Percentiles rank a stretch among this genome's conserved stretches.
These are phyloP conservation scores for Eucalyptus rudis DNA, from an alignment of 345 rosid species.

Conservation along the genomic window DNA sequence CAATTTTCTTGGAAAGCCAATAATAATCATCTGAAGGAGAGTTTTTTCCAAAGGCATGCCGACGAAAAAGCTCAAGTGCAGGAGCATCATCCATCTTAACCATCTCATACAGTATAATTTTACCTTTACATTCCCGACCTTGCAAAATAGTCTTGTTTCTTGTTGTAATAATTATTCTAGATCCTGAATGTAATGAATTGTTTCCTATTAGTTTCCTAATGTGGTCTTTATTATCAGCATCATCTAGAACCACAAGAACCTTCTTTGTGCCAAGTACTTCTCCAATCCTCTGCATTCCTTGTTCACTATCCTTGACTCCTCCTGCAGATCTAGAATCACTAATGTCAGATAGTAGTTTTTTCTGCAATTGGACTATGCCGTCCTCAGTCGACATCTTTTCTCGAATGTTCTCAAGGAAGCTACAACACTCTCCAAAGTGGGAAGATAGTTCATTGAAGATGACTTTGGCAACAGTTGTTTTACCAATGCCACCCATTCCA, in stretches of 20 bases:
- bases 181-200: too few relatives aligned
- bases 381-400: accelerated
- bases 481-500: too few relatives aligned
- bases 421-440: too few relatives aligned
- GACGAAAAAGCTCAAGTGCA: too few relatives aligned
- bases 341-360: too few relatives aligned
- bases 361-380: too few relatives aligned
- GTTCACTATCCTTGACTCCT: accelerated
- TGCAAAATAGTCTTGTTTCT: accelerated
- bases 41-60: too few relatives aligned
- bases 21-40: too few relatives aligned
- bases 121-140: accelerated
- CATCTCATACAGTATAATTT: accelerated
- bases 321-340: accelerated
- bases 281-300: neutral
- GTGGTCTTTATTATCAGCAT: neutral
- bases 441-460: accelerated
- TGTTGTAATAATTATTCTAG: accelerated
- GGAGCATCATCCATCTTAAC: too few relatives aligned
- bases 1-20: accelerated
- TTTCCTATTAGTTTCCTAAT: neutral
- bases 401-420: accelerated
- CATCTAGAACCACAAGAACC: neutral
- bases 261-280: accelerated
- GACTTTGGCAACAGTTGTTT: accelerated